A percentile compares a stretch with the other conserved stretches of the same genome.
Evolutionary conservation across 352 stramenopile genomes (phyloP).

Genomic region (Pythium aquatile): DNA sequence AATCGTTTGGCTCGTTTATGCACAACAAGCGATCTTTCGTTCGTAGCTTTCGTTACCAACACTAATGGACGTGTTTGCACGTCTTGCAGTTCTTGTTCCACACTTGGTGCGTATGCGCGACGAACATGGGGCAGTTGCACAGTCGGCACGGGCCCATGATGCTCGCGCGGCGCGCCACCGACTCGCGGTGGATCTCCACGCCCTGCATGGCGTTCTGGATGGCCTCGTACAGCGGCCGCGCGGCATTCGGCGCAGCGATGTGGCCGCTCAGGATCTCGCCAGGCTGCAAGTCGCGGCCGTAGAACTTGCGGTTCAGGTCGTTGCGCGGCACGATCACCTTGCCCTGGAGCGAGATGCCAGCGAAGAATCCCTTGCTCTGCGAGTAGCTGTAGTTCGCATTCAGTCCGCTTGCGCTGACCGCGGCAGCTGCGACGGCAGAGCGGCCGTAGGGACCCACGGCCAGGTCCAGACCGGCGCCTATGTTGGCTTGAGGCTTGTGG

Average conservation of each 20-base stretch:
- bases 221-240: constrained; percentile 69
- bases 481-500: constrained; percentile 80
- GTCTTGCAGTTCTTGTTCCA: constrained; percentile 74
- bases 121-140: constrained; percentile 60
- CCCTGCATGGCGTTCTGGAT: constrained; percentile 61
- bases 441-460: constrained; percentile 89
- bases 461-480: constrained; percentile 88
- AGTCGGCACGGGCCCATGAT: constrained; percentile 46
- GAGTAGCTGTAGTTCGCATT: constrained; percentile 93
- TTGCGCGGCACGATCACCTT: constrained; percentile 84
- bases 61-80: constrained; percentile 57
- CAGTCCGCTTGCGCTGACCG: constrained; percentile 55
- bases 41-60: no score
- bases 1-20: no score
- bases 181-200: constrained; percentile 51
- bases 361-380: constrained; percentile 90
- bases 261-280: constrained; percentile 66
- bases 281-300: constrained; percentile 76
- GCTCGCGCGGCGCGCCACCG: constrained; percentile 37
- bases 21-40: no score
- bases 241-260: constrained; percentile 49
- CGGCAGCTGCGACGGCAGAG: constrained; percentile 74
- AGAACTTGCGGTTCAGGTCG: constrained; percentile 94
- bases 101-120: constrained; percentile 57
- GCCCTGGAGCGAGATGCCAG: constrained; percentile 90